phyloP scores from a whole-genome alignment of 139 green algal genomes.

The Auxenochlorella pyrenoidosa region DNA sequence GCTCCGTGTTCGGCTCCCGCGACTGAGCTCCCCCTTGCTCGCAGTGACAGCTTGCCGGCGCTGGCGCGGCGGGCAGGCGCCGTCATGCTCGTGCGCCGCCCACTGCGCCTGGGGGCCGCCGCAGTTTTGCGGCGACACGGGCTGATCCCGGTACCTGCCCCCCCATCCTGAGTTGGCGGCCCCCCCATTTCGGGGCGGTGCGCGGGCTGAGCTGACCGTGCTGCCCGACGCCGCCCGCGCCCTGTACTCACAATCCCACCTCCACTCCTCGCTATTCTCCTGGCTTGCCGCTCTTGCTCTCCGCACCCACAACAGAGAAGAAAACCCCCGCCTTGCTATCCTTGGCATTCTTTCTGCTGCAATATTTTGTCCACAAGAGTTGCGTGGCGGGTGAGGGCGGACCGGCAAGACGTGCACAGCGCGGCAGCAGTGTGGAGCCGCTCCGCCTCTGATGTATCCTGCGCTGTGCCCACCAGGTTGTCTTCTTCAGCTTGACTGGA shows the following conservation, averaged over 20 bases:
- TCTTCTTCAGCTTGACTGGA: too few relatives aligned
- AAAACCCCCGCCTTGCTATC: background rate
- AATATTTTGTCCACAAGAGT: background rate
- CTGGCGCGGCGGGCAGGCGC: too few relatives aligned
- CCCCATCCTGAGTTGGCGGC: background rate
- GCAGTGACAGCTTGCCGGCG: too few relatives aligned
- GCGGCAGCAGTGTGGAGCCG: too few relatives aligned
- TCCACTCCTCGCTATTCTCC: background rate
- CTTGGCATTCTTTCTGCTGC: background rate
- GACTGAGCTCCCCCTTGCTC: background rate
- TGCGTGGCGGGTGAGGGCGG: background rate
- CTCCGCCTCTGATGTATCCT: too few relatives aligned
- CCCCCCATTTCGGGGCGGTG: background rate
- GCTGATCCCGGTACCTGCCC: background rate
- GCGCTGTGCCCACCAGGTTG: too few relatives aligned
- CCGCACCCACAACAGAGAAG: background rate
- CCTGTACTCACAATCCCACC: background rate
- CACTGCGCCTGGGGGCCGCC: background rate
- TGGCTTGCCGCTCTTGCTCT: background rate
- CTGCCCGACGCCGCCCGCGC: background rate
- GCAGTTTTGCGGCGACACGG: background rate
- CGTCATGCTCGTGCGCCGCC: too few relatives aligned
- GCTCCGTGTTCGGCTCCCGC: conserved; percentile 15
- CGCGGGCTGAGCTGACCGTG: background rate
- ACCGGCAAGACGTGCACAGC: too few relatives aligned